These are phyloP conservation scores for Tilletia caries DNA, from an alignment of 1,284 basidiomycete genomes.

Conservation along the genomic window DNA sequence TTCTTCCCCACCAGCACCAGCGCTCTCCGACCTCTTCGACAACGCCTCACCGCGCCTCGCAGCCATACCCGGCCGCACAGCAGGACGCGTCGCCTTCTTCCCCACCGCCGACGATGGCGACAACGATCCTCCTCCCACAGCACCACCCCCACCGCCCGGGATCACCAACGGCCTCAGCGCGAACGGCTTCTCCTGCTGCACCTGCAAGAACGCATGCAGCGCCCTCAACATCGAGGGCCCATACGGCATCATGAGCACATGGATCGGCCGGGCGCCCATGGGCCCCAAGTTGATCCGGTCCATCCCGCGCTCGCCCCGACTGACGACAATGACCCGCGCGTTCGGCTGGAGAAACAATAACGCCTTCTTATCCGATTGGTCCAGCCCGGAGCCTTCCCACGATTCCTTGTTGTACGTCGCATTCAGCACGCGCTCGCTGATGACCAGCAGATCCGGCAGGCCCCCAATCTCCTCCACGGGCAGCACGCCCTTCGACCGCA, in stretches of 20 bases:
- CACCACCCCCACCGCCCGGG: too few relatives aligned
- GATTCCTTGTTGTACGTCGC: neutral
- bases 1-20: too few relatives aligned
- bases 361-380: neutral
- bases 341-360: neutral
- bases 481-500: conserved; percentile 11
- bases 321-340: conserved; percentile 19
- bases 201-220: conserved; percentile 29
- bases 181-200: conserved; percentile 27
- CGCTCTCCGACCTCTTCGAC: too few relatives aligned
- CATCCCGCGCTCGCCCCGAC: conserved; percentile 3
- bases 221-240: conserved; percentile 29
- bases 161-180: conserved; percentile 17
- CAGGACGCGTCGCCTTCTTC: too few relatives aligned
- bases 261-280: neutral
- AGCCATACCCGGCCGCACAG: neutral
- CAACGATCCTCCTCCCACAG: too few relatives aligned
- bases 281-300: conserved; percentile 3
- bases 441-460: conserved; percentile 17
- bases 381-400: neutral
- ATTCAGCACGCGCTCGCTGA: conserved; percentile 10
- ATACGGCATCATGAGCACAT: conserved; percentile 30
- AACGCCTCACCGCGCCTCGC: neutral
- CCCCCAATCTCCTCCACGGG: conserved; percentile 1
- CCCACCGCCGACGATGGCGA: too few relatives aligned